Base-by-base conservation (phyloP, 177 flowering plant genomes). In the Vitis hybrid region DNA sequence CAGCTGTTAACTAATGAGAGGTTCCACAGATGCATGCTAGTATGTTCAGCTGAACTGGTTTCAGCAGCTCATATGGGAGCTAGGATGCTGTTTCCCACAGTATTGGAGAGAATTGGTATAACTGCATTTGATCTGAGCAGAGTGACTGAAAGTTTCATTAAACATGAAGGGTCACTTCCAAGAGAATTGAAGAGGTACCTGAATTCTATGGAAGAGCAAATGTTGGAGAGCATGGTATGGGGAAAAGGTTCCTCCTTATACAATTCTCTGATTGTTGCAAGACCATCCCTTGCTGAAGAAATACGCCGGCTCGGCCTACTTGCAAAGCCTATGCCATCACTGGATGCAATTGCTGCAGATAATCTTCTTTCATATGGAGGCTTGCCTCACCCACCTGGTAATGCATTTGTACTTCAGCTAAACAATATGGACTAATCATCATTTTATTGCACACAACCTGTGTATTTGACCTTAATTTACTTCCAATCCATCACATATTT, bases 121-220 rank as follows among this genome's bases (percentile, higher is more conserved):
- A 96, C 99, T 50, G 91, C 99, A 65, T 96, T 96, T 91, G 99
- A 96, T 85, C 91, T 96, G 70, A 94, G 98, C 86, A 96, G 94
- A 85, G 99, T 94, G 75, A 96, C 94, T 46, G 99, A 96, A 79
- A 94, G 97, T 77, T 96, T 96, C 77, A 89, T 96, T 60, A 85
- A 98, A 67, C 97, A 96, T 71, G 99, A 96, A 75, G 98, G 89
- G 66, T 87, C 90, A 58, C 94, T 96, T 66, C 99, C 99, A 0
- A 86, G 99, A 74, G 98, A 96, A 81, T 78, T 94, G 75, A 89
- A 91, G 72, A 81, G 98, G 50, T 97, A 96, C 78, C 75, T 96
- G 55, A 94, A 96, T 83, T 90, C 98, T 52, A 71, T 96, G 81
- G 99, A 96, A 78, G 99, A 96, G 78, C 77, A 89, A 65, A 85